Evolutionary conservation across 768 basidiomycete species (phyloP).

Genomic region (Xerocomellus intermedius): DNA sequence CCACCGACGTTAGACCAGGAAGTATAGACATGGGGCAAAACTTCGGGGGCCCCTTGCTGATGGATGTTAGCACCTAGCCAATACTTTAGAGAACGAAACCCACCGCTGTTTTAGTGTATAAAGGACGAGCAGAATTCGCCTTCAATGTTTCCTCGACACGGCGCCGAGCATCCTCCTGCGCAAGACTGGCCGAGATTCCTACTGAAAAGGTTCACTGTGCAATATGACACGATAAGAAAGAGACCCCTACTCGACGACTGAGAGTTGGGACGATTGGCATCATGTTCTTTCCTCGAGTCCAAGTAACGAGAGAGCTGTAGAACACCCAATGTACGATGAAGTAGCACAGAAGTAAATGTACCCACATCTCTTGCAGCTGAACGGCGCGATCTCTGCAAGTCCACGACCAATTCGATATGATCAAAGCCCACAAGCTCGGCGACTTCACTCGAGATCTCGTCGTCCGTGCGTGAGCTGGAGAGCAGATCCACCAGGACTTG

Average conservation of each 20-base stretch:
- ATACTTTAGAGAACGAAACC: conserved; percentile 12
- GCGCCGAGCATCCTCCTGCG: conserved; percentile 48
- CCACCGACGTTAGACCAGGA: conserved; percentile 58
- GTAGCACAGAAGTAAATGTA: not conserved
- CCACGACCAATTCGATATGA: conserved; percentile 72
- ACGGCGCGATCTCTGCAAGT: conserved; percentile 60
- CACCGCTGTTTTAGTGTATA: conserved; percentile 60
- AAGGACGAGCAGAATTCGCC: conserved; percentile 61
- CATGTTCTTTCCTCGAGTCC: not conserved
- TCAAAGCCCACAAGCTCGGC: conserved; percentile 84
- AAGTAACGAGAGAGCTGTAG: conserved; percentile 18
- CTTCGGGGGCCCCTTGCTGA: conserved; percentile 55
- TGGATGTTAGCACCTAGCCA: conserved; percentile 8
- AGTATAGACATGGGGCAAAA: conserved; percentile 88
- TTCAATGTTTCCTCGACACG: conserved; percentile 62
- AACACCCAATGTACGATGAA: not conserved
- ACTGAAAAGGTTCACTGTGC: not conserved
- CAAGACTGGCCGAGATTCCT: conserved; percentile 30
- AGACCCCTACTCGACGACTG: conserved; percentile 9
- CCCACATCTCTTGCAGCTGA: conserved; percentile 50
- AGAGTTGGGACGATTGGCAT: not conserved
- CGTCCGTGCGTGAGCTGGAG: conserved; percentile 51
- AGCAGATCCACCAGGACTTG: conserved; percentile 38
- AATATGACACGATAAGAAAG: not conserved
- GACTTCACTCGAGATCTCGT: conserved; percentile 75